These are phyloP conservation scores for Saccharomycopsis selenospora DNA, from an alignment of 805 yeast genomes.

Conservation along the genomic window DNA sequence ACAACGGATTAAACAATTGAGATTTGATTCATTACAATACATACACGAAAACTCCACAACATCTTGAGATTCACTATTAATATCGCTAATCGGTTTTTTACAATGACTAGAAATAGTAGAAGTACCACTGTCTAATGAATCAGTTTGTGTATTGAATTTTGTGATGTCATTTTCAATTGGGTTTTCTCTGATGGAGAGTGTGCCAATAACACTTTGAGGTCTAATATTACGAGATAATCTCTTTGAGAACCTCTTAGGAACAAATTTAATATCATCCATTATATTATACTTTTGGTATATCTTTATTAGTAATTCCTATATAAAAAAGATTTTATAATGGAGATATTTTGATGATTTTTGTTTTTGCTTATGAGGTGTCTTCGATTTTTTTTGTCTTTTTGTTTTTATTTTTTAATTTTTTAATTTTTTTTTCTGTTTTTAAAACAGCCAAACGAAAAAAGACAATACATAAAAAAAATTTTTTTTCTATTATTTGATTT, in stretches of 20 bases:
- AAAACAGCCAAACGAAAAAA: no score
- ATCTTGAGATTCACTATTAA: not conserved
- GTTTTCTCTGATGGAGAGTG: not conserved
- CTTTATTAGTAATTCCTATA: no score
- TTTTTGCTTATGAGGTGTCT: no score
- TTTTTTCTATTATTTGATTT: no score
- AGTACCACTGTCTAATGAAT: not conserved
- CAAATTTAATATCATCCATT: conserved; percentile 11
- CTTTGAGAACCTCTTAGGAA: conserved; percentile 19
- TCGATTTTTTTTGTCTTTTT: no score
- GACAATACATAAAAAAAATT: no score
- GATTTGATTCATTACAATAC: conserved; percentile 17
- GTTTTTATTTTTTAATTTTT: no score
- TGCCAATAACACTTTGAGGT: not conserved
- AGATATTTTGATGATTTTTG: no score
- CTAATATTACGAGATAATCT: conserved; percentile 13
- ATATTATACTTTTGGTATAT: no score
- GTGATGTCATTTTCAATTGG: conserved; percentile 4
- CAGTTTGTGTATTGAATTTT: not conserved
- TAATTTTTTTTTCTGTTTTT: no score
- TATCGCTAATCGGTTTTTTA: not conserved
- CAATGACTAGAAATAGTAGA: not conserved
- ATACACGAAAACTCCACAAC: conserved; percentile 7
- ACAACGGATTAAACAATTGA: conserved; percentile 16
- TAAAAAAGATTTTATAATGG: no score